phyloP scores from a whole-genome alignment of 148 eudicot species.

The Vaccinium darrowii region DNA sequence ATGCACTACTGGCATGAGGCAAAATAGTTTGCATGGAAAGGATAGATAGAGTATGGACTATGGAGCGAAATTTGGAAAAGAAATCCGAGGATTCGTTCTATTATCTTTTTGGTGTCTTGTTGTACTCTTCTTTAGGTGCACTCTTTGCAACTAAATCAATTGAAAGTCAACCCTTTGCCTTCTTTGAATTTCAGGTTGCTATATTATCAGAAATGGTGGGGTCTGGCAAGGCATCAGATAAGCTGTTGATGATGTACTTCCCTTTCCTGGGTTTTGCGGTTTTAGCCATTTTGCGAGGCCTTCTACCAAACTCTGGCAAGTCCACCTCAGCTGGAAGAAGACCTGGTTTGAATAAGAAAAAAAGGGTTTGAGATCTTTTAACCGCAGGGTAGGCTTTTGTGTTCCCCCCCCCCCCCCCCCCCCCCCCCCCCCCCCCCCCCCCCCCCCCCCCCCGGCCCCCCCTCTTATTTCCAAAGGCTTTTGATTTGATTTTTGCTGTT shows the following conservation, averaged over 20 bases:
- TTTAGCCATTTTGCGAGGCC: slow-evolving; percentile 65
- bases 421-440: no score
- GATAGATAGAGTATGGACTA: neutral
- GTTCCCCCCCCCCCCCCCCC: no score
- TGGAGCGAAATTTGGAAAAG: neutral
- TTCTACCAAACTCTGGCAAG: slow-evolving; percentile 45
- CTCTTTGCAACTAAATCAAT: neutral
- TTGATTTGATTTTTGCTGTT: neutral
- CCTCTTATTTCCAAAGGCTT: neutral
- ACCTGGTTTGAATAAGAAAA: slow-evolving; percentile 45
- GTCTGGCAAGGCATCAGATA: slow-evolving; percentile 62
- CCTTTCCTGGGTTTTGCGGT: slow-evolving; percentile 66
- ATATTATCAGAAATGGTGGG: slow-evolving; percentile 49
- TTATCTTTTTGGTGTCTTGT: neutral
- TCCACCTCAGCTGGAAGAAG: slow-evolving; percentile 31
- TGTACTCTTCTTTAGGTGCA: neutral
- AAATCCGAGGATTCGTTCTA: neutral
- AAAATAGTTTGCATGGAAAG: neutral
- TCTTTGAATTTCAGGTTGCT: slow-evolving; percentile 47
- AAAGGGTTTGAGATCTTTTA: slow-evolving; percentile 50
- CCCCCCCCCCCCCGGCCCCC: no score
- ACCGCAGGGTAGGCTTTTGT: neutral
- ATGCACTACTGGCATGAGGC: neutral
- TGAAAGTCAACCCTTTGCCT: neutral
- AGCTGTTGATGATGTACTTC: slow-evolving; percentile 53